Conservation (phyloP, 2,329 filamentous ascomycete species). For the Xylaria sp. region DNA sequence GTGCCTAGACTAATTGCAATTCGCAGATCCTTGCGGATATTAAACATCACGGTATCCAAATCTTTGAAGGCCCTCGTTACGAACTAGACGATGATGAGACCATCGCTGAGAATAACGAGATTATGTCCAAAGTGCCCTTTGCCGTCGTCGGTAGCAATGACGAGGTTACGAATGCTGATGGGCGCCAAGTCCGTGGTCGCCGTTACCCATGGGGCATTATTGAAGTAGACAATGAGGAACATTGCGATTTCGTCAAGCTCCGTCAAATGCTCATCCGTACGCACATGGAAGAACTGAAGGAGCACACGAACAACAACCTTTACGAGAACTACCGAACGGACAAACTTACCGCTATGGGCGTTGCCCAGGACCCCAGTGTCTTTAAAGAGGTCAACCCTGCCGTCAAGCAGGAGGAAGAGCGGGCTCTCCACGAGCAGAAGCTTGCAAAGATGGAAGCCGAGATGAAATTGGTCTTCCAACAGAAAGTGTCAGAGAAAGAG, state of each 20-base stretch:
- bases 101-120: slow-evolving; percentile 99
- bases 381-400: slow-evolving; percentile 99
- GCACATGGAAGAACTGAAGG: slow-evolving; percentile 99
- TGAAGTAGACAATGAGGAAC: slow-evolving; percentile 99
- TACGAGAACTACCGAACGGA: slow-evolving; percentile 99
- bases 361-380: slow-evolving; percentile 96
- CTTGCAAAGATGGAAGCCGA: slow-evolving; percentile 99
- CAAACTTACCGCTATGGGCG: slow-evolving; percentile 98
- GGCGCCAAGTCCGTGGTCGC: slow-evolving; percentile 93
- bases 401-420: slow-evolving; percentile 99
- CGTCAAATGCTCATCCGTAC: slow-evolving; percentile 99
- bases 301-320: slow-evolving; percentile 98
- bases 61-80: slow-evolving; percentile 98
- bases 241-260: slow-evolving; percentile 99
- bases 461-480: slow-evolving; percentile 99
- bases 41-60: slow-evolving; percentile 95
- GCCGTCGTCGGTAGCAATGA: slow-evolving; percentile 96
- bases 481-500: slow-evolving; percentile 99
- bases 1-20: slow-evolving; percentile 18
- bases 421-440: slow-evolving; percentile 97
- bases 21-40: slow-evolving; percentile 92
- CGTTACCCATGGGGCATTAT: slow-evolving; percentile 98
- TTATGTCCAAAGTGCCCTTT: slow-evolving; percentile 99
- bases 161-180: slow-evolving; percentile 89
- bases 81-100: slow-evolving; percentile 99